These are phyloP conservation scores for Ceratobasidium sp. DNA, from an alignment of 1,284 basidiomycete species.

Conservation along the genomic window DNA sequence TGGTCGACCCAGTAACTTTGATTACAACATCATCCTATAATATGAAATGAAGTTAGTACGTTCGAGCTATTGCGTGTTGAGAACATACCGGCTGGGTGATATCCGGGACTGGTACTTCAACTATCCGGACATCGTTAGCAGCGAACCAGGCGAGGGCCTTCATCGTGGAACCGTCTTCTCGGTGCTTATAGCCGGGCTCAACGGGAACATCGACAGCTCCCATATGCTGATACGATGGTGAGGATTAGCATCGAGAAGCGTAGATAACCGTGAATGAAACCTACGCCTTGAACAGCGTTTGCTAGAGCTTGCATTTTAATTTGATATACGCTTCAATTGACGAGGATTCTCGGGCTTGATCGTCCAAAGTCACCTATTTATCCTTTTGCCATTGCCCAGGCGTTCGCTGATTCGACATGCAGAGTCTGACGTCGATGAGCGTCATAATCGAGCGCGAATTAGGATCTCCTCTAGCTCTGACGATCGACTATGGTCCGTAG, in stretches of 20 bases:
- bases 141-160: conserved; percentile 80
- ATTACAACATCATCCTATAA: conserved; percentile 72
- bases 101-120: conserved; percentile 75
- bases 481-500: neutral
- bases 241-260: neutral
- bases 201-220: conserved; percentile 64
- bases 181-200: conserved; percentile 66
- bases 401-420: neutral
- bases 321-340: neutral
- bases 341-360: neutral
- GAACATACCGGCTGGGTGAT: conserved; percentile 68
- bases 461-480: neutral
- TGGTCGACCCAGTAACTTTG: conserved; percentile 77
- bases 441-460: conserved; percentile 7
- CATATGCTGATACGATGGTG: conserved; percentile 57
- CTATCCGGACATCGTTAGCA: conserved; percentile 64
- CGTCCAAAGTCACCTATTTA: neutral
- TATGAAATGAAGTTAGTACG: neutral
- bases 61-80: neutral
- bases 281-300: conserved; percentile 60
- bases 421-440: conserved; percentile 7
- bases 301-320: conserved; percentile 60
- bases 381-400: neutral
- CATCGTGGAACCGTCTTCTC: conserved; percentile 70
- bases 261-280: conserved; percentile 42